Evolutionary conservation across 2,329 filamentous ascomycete species (phyloP).

Genomic region (Apiospora aurea): DNA sequence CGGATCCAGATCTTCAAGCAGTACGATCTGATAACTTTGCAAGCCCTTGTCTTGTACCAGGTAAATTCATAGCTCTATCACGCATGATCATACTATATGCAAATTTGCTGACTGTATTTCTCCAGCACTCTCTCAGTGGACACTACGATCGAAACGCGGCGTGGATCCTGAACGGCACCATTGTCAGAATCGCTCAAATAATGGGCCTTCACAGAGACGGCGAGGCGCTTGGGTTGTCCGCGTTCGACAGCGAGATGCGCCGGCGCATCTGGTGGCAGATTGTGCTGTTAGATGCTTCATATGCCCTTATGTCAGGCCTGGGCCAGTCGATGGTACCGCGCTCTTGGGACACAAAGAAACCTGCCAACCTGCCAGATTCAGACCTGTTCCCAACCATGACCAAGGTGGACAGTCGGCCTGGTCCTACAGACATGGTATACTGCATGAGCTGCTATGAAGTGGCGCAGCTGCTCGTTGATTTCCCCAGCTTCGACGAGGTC

Average conservation of each 20-base stretch:
- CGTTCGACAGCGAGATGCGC: constrained; percentile 73
- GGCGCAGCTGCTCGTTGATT: constrained; percentile 56
- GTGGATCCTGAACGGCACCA: constrained; percentile 67
- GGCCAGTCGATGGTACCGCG: constrained; percentile 58
- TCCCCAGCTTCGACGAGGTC: constrained; percentile 56
- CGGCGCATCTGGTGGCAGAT: constrained; percentile 73
- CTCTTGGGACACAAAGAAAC: constrained; percentile 63
- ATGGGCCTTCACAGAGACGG: constrained; percentile 73
- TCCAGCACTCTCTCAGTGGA: constrained; percentile 61
- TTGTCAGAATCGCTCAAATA: constrained; percentile 70
- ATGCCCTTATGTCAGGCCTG: constrained; percentile 64
- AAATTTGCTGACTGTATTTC: background rate
- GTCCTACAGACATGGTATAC: constrained; percentile 68
- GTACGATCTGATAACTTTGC: constrained; percentile 64
- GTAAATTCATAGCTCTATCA: constrained; percentile 43
- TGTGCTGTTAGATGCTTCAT: constrained; percentile 63
- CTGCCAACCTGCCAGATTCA: constrained; percentile 65
- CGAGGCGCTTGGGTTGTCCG: constrained; percentile 59
- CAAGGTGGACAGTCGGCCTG: constrained; percentile 58
- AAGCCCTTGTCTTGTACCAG: constrained; percentile 65
- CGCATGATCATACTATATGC: background rate
- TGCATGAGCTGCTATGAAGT: constrained; percentile 59
- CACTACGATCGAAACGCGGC: constrained; percentile 65
- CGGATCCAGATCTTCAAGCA: constrained; percentile 64
- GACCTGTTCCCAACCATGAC: constrained; percentile 62